Percentiles rank a stretch among this genome's conserved stretches.
Conservation (phyloP, 768 basidiomycete genomes). For the Lactarius hatsudake region DNA sequence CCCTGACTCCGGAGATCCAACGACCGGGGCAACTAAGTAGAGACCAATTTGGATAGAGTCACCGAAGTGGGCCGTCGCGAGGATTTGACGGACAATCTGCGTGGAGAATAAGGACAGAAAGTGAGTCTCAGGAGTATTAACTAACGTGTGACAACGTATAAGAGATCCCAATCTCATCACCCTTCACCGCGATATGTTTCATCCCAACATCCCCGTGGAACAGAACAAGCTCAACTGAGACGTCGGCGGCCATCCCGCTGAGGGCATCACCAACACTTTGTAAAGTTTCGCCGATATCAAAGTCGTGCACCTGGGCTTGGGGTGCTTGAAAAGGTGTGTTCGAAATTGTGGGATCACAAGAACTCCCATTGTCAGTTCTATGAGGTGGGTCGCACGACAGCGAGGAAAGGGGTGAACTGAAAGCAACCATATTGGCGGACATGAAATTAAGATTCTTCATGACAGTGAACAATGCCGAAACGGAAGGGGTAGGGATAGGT, state of each 20-base stretch:
- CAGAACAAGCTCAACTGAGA: conserved; percentile 85
- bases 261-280: conserved; percentile 88
- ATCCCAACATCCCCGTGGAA: conserved; percentile 88
- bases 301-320: conserved; percentile 45
- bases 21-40: conserved; percentile 42
- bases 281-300: conserved; percentile 88
- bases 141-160: conserved; percentile 85
- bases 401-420: conserved; percentile 34
- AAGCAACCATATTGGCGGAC: conserved; percentile 74
- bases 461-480: conserved; percentile 84
- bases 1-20: conserved; percentile 9
- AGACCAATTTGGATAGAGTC: conserved; percentile 89
- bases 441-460: conserved; percentile 95
- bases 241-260: conserved; percentile 78
- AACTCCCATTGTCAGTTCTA: conserved; percentile 7
- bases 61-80: conserved; percentile 62
- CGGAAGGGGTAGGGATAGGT: conserved; percentile 80
- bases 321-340: conserved; percentile 17
- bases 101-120: conserved; percentile 26
- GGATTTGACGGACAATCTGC: conserved; percentile 82
- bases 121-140: conserved; percentile 25
- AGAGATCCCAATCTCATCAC: conserved; percentile 80
- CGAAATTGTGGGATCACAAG: conserved; percentile 7
- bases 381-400: conserved; percentile 15
- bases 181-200: conserved; percentile 81